Conservation (phyloP, 78 protist species). For the Cavenderia fasciculata region DNA sequence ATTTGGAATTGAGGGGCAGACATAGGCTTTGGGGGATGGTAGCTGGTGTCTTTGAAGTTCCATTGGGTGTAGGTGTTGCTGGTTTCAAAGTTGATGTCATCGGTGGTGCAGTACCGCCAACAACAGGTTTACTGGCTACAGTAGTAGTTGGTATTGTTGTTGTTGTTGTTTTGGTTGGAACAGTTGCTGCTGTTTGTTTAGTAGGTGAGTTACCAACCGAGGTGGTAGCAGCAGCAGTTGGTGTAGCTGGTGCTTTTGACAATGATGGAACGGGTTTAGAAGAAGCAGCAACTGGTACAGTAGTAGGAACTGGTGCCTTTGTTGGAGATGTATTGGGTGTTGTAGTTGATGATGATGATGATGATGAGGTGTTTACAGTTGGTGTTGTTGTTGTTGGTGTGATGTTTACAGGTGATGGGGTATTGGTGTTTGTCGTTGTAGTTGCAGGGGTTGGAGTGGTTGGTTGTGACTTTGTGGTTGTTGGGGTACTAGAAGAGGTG, state of each 20-base stretch:
- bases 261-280: background rate
- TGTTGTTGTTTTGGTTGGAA: background rate
- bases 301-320: background rate
- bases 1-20: slow-evolving; percentile 15
- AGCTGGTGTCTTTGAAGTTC: background rate
- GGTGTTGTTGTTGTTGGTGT: background rate
- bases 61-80: background rate
- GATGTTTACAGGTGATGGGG: background rate
- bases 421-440: background rate
- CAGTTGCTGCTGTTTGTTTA: background rate
- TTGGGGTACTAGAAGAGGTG: background rate
- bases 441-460: background rate
- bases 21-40: background rate
- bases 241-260: background rate
- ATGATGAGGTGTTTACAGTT: background rate
- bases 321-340: background rate
- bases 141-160: background rate
- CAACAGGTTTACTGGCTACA: too few relatives aligned
- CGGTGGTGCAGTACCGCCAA: slow-evolving; percentile 1
- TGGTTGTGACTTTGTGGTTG: background rate
- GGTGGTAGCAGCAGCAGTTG: background rate
- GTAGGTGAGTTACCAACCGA: background rate
- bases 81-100: background rate
- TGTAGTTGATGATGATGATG: background rate
- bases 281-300: background rate